Base-by-base conservation (phyloP, 2,329 filamentous ascomycete species). In the Xylaria sp. region DNA sequence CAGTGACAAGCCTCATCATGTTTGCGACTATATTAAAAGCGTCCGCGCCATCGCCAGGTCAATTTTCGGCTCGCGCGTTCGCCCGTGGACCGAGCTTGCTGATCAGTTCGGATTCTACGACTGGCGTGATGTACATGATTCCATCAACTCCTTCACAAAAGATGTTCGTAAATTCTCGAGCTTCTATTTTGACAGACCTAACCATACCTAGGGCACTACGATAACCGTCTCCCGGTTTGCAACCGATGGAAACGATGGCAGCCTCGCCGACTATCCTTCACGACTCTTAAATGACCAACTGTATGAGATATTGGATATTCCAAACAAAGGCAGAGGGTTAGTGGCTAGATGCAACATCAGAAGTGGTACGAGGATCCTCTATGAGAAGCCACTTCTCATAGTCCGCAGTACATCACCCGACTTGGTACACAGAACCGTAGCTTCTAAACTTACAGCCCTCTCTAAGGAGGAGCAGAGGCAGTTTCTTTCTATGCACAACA, bases 281-380 rank as follows among this genome's bases (percentile, higher is more conserved):
- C n/a, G n/a, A n/a, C n/a, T n/a, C n/a, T n/a, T n/a, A n/a, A n/a
- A n/a, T n/a, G n/a, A n/a, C 29, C 15, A 25, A 27, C 31, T 71
- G 2, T 72, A 69, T 55, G 55, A 53, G 19, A 49, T 70, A 21
- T 51, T 38, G n/a, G 31, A 41, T 1, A 57, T 75, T 2, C 67
- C 68, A 15, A 75, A 72, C 17, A 78, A 76, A 69, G 78, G 79
- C 2, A 74, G 74, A 72, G 77, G 78, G 7, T 70, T 81, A 6
- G 62, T 80, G 48, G 77, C 79, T 9, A 71, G 40, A 6, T 49
- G 62, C 21, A 63, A 74, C 47, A 79, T 81, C 58, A 56, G 70
- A 3, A 75, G 68, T 58, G 78, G 78, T 43, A 78, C 75, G 8
- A 70, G 74, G 25, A 76, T 81, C 54, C 63, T 81, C 29, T 74